phyloP scores from a whole-genome alignment of 106 monocot species.

The Acorus calamus region DNA sequence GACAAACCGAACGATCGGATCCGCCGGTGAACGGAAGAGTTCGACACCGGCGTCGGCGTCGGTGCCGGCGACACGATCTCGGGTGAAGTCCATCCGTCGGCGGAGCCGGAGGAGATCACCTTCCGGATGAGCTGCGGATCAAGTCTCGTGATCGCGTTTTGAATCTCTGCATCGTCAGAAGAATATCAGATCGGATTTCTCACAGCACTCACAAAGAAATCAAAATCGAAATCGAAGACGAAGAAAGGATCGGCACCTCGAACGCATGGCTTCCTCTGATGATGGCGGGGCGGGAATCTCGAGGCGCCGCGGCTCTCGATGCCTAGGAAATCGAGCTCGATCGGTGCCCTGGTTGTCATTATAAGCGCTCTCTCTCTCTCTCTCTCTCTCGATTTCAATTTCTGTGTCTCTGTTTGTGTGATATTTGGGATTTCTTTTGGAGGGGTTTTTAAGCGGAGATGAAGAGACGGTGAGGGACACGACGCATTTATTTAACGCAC shows the following conservation, averaged over 20 bases:
- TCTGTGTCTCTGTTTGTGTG: no score
- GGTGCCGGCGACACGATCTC: no score
- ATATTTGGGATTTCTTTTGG: no score
- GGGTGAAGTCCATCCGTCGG: no score
- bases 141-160: neutral
- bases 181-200: neutral
- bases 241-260: neutral
- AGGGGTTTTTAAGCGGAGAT: no score
- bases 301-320: neutral
- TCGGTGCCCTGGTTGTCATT: neutral
- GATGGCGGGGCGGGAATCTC: neutral
- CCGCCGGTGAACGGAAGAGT: no score
- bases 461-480: no score
- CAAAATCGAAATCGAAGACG: neutral
- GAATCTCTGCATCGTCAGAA: neutral
- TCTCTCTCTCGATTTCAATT: no score
- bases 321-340: neutral
- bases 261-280: neutral
- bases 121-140: neutral
- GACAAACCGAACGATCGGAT: no score
- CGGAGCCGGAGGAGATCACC: neutral
- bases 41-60: no score
- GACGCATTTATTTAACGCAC: no score
- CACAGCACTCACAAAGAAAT: neutral
- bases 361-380: no score